A percentile compares a stretch with the other conserved stretches of the same genome.
Evolutionary conservation across 306 rosid species (phyloP).

Genomic region (Inga laurina): DNA sequence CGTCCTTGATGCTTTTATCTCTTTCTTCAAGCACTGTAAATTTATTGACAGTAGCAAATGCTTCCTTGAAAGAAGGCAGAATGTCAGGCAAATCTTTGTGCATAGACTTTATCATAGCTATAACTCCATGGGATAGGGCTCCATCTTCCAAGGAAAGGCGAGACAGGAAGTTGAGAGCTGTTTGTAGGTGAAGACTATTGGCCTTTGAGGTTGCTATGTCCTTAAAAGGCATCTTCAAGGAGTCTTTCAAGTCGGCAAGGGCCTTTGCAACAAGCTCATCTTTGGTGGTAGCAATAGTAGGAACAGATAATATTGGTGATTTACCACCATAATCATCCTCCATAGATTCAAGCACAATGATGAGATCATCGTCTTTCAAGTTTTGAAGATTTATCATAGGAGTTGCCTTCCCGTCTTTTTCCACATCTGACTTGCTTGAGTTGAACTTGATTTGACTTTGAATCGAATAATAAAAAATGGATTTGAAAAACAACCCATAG

Average conservation of each 20-base stretch:
- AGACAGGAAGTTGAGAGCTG: slow-evolving; percentile 38
- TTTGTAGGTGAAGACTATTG: slow-evolving; percentile 21
- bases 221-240: slow-evolving; percentile 29
- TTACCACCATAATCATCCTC: slow-evolving; percentile 9
- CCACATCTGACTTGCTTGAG: not conserved
- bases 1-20: not conserved
- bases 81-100: slow-evolving; percentile 25
- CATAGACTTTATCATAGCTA: slow-evolving; percentile 16
- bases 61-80: slow-evolving; percentile 30
- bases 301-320: not conserved
- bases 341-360: not conserved
- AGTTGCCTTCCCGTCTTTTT: not conserved
- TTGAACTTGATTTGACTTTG: not conserved
- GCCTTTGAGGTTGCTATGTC: slow-evolving; percentile 32
- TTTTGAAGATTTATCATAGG: not conserved
- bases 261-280: slow-evolving; percentile 20
- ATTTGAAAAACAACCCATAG: not conserved
- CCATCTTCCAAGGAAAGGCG: slow-evolving; percentile 23
- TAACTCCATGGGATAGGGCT: slow-evolving; percentile 23
- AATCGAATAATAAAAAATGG: not conserved
- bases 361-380: not conserved
- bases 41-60: slow-evolving; percentile 2
- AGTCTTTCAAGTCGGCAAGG: slow-evolving; percentile 21
- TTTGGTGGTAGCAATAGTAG: not conserved
- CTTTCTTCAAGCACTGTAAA: not conserved